Evolutionary conservation across 179 eudicot species (phyloP), one percentile per base, ranked within the genome.

Genomic region (Beta lomatogona): DNA sequence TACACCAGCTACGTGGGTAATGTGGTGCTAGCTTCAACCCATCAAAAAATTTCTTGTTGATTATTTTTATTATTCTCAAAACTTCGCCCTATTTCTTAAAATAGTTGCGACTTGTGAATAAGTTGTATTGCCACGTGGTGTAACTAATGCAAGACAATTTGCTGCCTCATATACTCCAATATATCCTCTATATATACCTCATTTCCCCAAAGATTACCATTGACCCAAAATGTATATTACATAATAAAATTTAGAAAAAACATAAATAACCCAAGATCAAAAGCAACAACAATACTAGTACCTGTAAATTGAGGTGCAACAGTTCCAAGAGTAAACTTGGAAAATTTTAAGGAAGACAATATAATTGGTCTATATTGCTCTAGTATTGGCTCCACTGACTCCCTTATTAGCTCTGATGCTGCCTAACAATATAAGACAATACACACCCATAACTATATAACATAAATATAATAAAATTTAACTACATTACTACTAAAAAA

Each of bases 291-390:
- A 75, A 11, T 16, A 72, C 1, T 79, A 87, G 78, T 87, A 94
- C 98, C 98, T 84, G 97, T 93, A 85, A 93, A 92, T 81, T 94
- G 97, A 60, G 98, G 97, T 73, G 98, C 94, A 82, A 94, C 98
- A 52, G 94, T 94, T 5, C 97, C 98, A 78, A 94, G 96, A 61
- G 98, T 94, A 83, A 94, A 86, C 85, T 88, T 93, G 59, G 94
- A 92, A 73, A 95, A 93, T 81, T 87, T 92, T 41, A 95, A 87
- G 81, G 97, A 89, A 54, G 93, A 86, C 76, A 95, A 83, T 52
- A 95, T 73, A 36, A 86, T 79, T 6, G 98, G 97, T 75, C 90
- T 88, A 71, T 95, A 95, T 85, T 93, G 89, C 89, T 93, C 97
- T 22, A 95, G 83, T 64, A 93, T 82, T 22, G 97, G 98, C 86